Base-by-base conservation (phyloP, 2,329 filamentous ascomycete species). In the Didymella exigua region DNA sequence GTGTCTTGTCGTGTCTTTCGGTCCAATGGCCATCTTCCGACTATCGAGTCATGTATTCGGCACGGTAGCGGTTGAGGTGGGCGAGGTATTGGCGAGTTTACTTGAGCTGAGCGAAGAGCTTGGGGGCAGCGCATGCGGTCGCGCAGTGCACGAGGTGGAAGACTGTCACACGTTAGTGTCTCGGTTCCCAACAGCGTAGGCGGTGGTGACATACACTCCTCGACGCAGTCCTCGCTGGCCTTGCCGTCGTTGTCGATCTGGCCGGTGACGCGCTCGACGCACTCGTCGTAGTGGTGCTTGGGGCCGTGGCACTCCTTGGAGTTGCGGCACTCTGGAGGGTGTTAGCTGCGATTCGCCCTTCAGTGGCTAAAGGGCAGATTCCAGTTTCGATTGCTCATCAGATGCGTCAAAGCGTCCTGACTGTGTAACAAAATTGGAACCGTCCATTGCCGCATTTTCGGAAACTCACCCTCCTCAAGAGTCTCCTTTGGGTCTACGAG, bases 261-360 rank as follows among this genome's bases (percentile, higher is more conserved):
- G 54, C 72, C 68, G 70, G 87, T 91, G 68, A 99, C 95, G 71
- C 95, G 92, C 86, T 96, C 93, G 69, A 93, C 92, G 78, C 95
- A 99, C 81, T 97, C 91, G 66, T 98, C 93, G 78, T 89, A 98
- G 85, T 99, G 95, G 84, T 98, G 93, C 87, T 98, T 99, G 75
- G 86, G 85, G 56, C 89, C 88, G 59, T 88, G 84, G 81, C 95
- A 99, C 78, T 90, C 82, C 77, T 89, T 84, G 63, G 92, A 92
- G 77, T 93, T 86, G 79, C 86, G 86, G 86, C 95, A 99, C 75
- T 96, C 95, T 98, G 78, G 34, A 31, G 29, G 65, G 50, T 30
- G 57, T 64, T 58, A 70, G 66, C 58, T 40, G 19, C 42, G 18
- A 29, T 34, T 57, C 51, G 43, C 45, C 59, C 45, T 33, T 19